A percentile compares a stretch with the other conserved stretches of the same genome.
These are phyloP conservation scores for Geum urbanum DNA, from an alignment of 306 rosid genomes.

Conservation along the genomic window DNA sequence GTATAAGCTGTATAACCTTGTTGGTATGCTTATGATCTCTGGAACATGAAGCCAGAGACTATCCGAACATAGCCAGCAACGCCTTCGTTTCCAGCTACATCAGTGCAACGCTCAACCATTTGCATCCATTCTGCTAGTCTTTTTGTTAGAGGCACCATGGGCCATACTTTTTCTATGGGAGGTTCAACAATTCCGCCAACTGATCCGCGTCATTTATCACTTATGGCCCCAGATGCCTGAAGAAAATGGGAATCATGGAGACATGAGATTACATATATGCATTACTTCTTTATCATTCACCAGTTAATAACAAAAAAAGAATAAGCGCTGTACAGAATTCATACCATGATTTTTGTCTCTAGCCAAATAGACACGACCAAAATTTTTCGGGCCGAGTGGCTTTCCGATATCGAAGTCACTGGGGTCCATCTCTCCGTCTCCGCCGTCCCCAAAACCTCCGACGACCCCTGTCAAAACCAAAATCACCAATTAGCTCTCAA, in stretches of 20 bases:
- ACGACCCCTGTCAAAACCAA: too few relatives aligned
- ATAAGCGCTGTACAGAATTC: slow-evolving; percentile 6
- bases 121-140: slow-evolving; percentile 73
- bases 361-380: background rate
- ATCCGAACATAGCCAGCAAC: slow-evolving; percentile 51
- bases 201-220: slow-evolving; percentile 61
- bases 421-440: too few relatives aligned
- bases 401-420: too few relatives aligned
- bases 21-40: too few relatives aligned
- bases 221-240: slow-evolving; percentile 35
- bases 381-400: background rate
- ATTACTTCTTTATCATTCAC: background rate
- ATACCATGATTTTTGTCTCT: slow-evolving; percentile 16
- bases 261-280: background rate
- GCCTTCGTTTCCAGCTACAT: slow-evolving; percentile 57
- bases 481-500: too few relatives aligned
- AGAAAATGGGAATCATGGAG: background rate
- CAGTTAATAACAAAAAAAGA: background rate
- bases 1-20: too few relatives aligned
- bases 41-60: slow-evolving; percentile 79
- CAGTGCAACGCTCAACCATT: slow-evolving; percentile 67
- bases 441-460: too few relatives aligned
- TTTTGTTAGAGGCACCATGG: slow-evolving; percentile 48
- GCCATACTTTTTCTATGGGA: slow-evolving; percentile 61
- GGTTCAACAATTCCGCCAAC: slow-evolving; percentile 57